These are phyloP conservation scores for Trichomonas gallinae DNA, from an alignment of 208 protist genomes.

Conservation along the genomic window DNA sequence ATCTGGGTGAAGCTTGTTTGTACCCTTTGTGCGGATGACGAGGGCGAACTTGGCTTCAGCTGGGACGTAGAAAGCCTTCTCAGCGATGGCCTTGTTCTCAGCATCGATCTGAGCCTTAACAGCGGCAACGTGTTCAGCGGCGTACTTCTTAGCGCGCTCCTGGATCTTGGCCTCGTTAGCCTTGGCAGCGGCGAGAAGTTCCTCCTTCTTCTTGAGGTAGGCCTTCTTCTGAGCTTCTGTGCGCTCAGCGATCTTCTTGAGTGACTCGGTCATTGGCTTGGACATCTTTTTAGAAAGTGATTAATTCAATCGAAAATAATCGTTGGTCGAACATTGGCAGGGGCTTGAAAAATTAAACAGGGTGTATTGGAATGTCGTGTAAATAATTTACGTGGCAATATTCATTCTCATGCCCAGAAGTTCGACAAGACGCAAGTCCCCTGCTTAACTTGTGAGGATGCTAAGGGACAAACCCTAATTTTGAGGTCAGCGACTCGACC, in stretches of 20 bases:
- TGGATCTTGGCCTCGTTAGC: slow-evolving; percentile 84
- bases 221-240: not conserved
- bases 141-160: slow-evolving; percentile 70
- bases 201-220: not conserved
- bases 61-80: slow-evolving; percentile 82
- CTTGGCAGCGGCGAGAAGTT: slow-evolving; percentile 53
- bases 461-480: too few relatives aligned
- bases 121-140: slow-evolving; percentile 69
- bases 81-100: slow-evolving; percentile 62
- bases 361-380: too few relatives aligned
- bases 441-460: too few relatives aligned
- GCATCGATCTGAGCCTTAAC: slow-evolving; percentile 65
- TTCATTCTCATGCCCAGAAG: too few relatives aligned
- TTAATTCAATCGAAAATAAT: not conserved
- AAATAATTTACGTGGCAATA: too few relatives aligned
- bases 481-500: too few relatives aligned
- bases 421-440: too few relatives aligned
- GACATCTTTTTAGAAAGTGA: not conserved
- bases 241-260: not conserved
- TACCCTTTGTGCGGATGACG: slow-evolving; percentile 96
- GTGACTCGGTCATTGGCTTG: not conserved
- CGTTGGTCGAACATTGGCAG: not conserved
- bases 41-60: slow-evolving; percentile 91
- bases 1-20: slow-evolving; percentile 88
- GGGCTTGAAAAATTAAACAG: too few relatives aligned